These are phyloP conservation scores for Mimosa pudica DNA, from an alignment of 306 rosid genomes.

Conservation along the genomic window DNA sequence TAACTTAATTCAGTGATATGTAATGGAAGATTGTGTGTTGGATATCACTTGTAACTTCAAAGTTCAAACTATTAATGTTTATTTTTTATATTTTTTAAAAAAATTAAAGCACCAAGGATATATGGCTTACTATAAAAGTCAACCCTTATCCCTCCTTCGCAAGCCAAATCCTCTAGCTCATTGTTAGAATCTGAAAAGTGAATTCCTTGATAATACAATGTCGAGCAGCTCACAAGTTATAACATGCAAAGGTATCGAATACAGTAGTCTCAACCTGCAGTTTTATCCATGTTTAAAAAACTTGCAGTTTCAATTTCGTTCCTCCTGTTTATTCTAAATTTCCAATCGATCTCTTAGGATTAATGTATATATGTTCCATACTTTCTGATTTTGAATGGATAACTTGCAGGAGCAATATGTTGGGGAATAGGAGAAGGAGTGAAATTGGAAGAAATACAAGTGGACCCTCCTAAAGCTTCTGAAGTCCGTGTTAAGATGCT, in stretches of 20 bases:
- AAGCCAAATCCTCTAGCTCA: background rate
- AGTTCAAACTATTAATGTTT: too few relatives aligned
- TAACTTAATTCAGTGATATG: too few relatives aligned
- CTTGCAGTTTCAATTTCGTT: background rate
- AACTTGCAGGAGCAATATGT: slow-evolving; percentile 1
- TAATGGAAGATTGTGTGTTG: too few relatives aligned
- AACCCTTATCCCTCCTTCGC: background rate
- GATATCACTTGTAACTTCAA: too few relatives aligned
- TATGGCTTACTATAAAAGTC: too few relatives aligned
- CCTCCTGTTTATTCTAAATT: background rate
- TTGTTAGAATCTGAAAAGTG: background rate
- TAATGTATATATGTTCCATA: background rate
- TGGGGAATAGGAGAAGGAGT: background rate
- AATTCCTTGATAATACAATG: background rate
- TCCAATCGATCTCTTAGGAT: background rate
- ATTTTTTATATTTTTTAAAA: too few relatives aligned
- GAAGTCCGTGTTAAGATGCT: background rate
- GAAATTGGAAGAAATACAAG: background rate
- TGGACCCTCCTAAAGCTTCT: background rate
- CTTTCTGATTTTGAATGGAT: background rate
- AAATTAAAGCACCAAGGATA: too few relatives aligned
- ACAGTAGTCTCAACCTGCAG: background rate
- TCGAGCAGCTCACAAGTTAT: background rate
- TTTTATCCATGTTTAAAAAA: background rate
- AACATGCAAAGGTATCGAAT: background rate